Evolutionary conservation across 352 stramenopile species (phyloP).

Genomic region (Phytophthora ohioensis): DNA sequence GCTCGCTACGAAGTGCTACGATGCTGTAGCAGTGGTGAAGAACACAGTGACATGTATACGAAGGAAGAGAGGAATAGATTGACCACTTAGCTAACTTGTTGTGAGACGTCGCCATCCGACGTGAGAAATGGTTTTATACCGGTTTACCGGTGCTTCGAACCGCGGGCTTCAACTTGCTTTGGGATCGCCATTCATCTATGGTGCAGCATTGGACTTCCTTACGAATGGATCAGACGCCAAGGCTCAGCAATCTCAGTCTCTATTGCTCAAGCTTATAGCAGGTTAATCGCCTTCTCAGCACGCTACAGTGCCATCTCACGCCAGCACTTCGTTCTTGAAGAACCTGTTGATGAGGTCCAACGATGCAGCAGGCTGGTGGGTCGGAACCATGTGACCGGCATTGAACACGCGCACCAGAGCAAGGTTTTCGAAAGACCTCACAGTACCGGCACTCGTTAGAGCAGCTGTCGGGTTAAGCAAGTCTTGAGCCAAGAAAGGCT

Average conservation of each 20-base stretch:
- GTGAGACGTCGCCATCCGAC: neutral
- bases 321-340: conserved; percentile 53
- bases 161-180: conserved; percentile 2
- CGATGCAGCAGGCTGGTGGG: conserved; percentile 50
- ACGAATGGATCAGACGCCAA: too few species aligned
- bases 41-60: neutral
- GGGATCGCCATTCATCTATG: too few species aligned
- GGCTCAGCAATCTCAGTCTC: too few species aligned
- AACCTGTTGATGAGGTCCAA: conserved; percentile 62
- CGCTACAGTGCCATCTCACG: neutral
- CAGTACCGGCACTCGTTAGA: conserved; percentile 26
- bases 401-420: conserved; percentile 64
- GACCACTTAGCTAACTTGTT: neutral
- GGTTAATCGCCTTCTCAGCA: too few species aligned
- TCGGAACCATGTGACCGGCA: conserved; percentile 66
- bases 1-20: neutral
- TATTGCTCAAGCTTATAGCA: too few species aligned
- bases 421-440: conserved; percentile 51
- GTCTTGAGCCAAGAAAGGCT: conserved; percentile 35
- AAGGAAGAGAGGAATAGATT: neutral
- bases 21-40: neutral
- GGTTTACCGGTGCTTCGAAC: neutral
- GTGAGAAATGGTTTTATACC: neutral
- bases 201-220: too few species aligned
- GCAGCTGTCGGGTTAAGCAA: conserved; percentile 19